phyloP scores from a whole-genome alignment of 257 asterid species.

The Penstemon eatonii region DNA sequence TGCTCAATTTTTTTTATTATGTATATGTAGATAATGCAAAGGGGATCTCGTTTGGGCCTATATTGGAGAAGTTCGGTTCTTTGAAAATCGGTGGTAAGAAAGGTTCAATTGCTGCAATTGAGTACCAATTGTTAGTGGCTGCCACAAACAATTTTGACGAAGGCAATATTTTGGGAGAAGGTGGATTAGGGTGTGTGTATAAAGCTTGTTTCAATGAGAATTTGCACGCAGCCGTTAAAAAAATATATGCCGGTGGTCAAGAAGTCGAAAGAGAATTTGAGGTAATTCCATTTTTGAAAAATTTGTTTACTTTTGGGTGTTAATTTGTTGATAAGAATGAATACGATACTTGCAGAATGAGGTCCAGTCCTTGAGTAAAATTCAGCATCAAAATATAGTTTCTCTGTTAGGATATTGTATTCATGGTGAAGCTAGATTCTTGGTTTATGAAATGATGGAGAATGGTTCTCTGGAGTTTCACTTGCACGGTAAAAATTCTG shows the following conservation, averaged over 20 bases:
- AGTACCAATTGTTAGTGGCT: conserved; percentile 48
- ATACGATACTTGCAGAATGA: conserved; percentile 36
- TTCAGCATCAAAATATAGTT: conserved; percentile 61
- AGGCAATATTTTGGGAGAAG: conserved; percentile 50
- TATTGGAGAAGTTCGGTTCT: conserved; percentile 40
- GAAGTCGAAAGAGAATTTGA: conserved; percentile 51
- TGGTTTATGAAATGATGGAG: conserved; percentile 67
- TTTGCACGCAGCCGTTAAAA: conserved; percentile 52
- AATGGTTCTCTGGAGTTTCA: conserved; percentile 62
- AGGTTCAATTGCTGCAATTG: conserved; percentile 42
- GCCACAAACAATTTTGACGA: conserved; percentile 61
- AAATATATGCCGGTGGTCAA: conserved; percentile 37
- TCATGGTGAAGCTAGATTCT: conserved; percentile 48
- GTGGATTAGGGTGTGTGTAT: conserved; percentile 51
- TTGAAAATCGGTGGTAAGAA: conserved; percentile 38
- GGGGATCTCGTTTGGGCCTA: conserved; percentile 40
- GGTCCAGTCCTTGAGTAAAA: conserved; percentile 50
- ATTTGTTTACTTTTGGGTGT: neutral
- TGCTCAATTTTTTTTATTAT: conserved; percentile 1
- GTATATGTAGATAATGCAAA: conserved; percentile 34
- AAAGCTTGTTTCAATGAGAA: conserved; percentile 50
- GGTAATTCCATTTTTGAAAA: conserved; percentile 33
- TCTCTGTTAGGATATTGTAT: conserved; percentile 59
- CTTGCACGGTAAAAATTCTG: conserved; percentile 50
- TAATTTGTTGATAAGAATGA: neutral